phyloP scores from a whole-genome alignment of 805 yeast species.

The Saccharomyces jurei region DNA sequence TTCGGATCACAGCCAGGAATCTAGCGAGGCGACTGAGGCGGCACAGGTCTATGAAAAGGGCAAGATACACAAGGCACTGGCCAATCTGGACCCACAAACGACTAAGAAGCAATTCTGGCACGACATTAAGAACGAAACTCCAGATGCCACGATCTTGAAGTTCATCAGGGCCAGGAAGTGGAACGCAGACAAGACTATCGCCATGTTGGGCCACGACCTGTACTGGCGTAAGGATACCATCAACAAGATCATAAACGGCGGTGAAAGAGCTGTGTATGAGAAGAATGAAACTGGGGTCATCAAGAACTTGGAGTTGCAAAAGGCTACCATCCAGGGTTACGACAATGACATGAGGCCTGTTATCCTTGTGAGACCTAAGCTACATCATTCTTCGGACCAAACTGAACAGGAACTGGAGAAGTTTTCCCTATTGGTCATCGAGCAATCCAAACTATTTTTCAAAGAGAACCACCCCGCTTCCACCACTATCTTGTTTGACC shows the following conservation, averaged over 20 bases:
- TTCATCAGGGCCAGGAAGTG: constrained; percentile 84
- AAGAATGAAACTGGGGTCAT: constrained; percentile 36
- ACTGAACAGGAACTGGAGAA: constrained; percentile 63
- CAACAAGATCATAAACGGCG: constrained; percentile 54
- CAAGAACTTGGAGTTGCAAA: constrained; percentile 44
- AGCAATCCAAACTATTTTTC: constrained; percentile 68
- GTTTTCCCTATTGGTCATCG: constrained; percentile 70
- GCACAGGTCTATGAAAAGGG: constrained; percentile 26
- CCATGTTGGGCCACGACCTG: constrained; percentile 65
- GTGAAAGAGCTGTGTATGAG: constrained; percentile 58
- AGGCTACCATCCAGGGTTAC: constrained; percentile 65
- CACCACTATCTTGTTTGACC: constrained; percentile 78
- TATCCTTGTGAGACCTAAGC: constrained; percentile 69
- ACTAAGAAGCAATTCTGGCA: constrained; percentile 48
- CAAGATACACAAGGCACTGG: constrained; percentile 41
- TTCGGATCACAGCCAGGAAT: background rate
- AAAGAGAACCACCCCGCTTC: constrained; percentile 58
- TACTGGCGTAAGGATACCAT: constrained; percentile 70
- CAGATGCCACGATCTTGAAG: constrained; percentile 71
- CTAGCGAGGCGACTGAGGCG: constrained; percentile 12
- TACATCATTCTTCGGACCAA: constrained; percentile 64
- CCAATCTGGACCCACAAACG: constrained; percentile 44
- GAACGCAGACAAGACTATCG: constrained; percentile 57
- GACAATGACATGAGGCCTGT: constrained; percentile 74
- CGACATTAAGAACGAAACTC: constrained; percentile 64